Percentiles rank a stretch among this genome's conserved stretches.
Conservation (phyloP, 2,329 filamentous ascomycete genomes). For the Coleophoma eucalyptorum region DNA sequence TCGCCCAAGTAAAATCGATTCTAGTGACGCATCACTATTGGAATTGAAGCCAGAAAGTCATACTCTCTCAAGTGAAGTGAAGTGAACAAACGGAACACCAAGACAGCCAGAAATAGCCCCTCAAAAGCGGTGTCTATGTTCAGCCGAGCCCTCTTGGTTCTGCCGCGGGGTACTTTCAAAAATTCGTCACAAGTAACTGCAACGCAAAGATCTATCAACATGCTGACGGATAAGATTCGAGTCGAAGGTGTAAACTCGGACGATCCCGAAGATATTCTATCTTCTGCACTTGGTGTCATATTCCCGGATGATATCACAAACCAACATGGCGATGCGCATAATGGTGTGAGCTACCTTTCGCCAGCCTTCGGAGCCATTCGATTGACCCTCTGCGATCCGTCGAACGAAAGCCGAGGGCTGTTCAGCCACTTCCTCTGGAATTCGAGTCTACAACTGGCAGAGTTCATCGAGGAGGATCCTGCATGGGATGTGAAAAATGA, state of each 20-base stretch:
- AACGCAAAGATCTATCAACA: slow-evolving; percentile 15
- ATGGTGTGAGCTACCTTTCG: slow-evolving; percentile 56
- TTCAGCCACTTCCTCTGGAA: slow-evolving; percentile 78
- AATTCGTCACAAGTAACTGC: too few relatives aligned
- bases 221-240: slow-evolving; percentile 45
- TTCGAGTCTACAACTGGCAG: slow-evolving; percentile 50
- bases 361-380: slow-evolving; percentile 26
- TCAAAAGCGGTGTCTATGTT: too few relatives aligned
- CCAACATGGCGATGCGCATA: slow-evolving; percentile 58
- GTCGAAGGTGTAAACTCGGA: slow-evolving; percentile 32
- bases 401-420: slow-evolving; percentile 47
- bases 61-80: too few relatives aligned
- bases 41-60: too few relatives aligned
- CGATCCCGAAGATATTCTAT: slow-evolving; percentile 56
- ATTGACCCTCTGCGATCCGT: slow-evolving; percentile 34
- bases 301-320: slow-evolving; percentile 66
- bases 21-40: too few relatives aligned
- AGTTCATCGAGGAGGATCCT: slow-evolving; percentile 43
- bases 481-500: slow-evolving; percentile 46
- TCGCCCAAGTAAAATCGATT: too few relatives aligned
- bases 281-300: slow-evolving; percentile 55
- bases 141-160: too few relatives aligned
- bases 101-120: too few relatives aligned
- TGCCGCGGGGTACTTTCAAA: too few relatives aligned
- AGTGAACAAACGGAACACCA: too few relatives aligned